A percentile compares a stretch with the other conserved stretches of the same genome.
Conservation (phyloP, 352 stramenopile genomes). For the Halophytophthora batemanensis region DNA sequence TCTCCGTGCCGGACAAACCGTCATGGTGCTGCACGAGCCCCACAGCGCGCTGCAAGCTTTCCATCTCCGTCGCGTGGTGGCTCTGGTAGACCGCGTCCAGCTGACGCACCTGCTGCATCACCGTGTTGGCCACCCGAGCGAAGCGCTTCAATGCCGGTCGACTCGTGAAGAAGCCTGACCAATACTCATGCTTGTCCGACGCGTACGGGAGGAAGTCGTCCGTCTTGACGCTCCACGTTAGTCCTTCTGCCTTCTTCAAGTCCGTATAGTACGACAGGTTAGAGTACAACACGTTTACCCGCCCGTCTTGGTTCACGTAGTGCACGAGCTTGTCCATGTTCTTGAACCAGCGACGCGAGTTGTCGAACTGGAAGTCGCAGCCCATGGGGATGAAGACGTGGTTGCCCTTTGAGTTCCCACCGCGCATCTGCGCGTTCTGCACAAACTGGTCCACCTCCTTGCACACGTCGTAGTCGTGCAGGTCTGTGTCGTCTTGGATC, state of each 20-base stretch:
- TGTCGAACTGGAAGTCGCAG: constrained; percentile 93
- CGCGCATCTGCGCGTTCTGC: constrained; percentile 62
- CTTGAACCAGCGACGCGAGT: constrained; percentile 88
- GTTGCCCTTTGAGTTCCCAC: constrained; percentile 65
- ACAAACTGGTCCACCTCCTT: constrained; percentile 87
- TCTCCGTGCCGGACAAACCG: constrained; percentile 93
- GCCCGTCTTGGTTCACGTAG: constrained; percentile 89
- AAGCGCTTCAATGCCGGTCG: constrained; percentile 92
- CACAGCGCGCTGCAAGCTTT: constrained; percentile 84
- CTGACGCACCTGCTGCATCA: constrained; percentile 91
- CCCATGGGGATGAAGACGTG: constrained; percentile 92
- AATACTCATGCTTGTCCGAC: constrained; percentile 92
- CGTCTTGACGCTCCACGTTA: constrained; percentile 86
- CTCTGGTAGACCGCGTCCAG: constrained; percentile 81
- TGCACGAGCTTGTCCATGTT: constrained; percentile 97
- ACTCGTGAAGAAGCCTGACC: constrained; percentile 96
- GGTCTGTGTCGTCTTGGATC: constrained; percentile 82
- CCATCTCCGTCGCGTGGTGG: constrained; percentile 44
- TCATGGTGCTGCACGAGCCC: constrained; percentile 97
- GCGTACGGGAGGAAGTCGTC: constrained; percentile 98
- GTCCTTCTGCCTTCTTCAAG: constrained; percentile 83
- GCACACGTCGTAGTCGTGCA: constrained; percentile 90
- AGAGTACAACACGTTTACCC: constrained; percentile 96
- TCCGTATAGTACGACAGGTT: constrained; percentile 95
- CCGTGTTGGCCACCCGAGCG: constrained; percentile 82